Conservation (phyloP, 2,329 filamentous ascomycete species). For the Nothopassalora personata region DNA sequence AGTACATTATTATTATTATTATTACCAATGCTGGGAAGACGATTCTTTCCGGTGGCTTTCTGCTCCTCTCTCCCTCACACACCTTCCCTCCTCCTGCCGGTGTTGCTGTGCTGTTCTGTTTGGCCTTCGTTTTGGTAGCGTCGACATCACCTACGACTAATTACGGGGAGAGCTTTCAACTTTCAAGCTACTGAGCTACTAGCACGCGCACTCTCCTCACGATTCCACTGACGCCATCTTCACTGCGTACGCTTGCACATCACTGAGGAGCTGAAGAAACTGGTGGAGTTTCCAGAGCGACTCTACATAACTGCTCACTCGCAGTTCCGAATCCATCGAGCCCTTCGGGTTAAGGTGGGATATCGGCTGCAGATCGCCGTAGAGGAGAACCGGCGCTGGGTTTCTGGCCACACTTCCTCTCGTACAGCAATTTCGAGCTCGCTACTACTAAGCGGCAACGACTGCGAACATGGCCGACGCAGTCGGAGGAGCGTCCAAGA, state of each 20-base stretch:
- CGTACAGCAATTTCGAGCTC: slow-evolving; percentile 7
- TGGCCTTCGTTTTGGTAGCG: not conserved
- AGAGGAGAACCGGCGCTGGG: not conserved
- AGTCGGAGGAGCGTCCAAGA: slow-evolving; percentile 36
- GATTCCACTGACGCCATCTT: not conserved
- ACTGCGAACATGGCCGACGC: slow-evolving; percentile 34
- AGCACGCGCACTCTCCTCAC: not conserved
- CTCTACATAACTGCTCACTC: not conserved
- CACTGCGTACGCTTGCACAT: not conserved
- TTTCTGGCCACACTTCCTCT: not conserved
- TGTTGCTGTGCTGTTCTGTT: not conserved
- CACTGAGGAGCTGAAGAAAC: not conserved
- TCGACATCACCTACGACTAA: not conserved
- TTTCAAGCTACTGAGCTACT: not conserved
- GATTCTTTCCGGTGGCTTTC: not conserved
- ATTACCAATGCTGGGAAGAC: not conserved
- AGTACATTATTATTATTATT: slow-evolving; percentile 6
- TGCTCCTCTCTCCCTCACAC: not conserved
- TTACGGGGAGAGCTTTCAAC: not conserved
- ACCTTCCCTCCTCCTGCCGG: not conserved
- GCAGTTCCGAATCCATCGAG: not conserved
- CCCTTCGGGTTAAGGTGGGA: not conserved
- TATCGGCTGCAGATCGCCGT: not conserved
- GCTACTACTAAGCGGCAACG: slow-evolving; percentile 26
- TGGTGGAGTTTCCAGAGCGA: not conserved